Conservation (phyloP, 345 rosid genomes). For the Passiflora organensis region DNA sequence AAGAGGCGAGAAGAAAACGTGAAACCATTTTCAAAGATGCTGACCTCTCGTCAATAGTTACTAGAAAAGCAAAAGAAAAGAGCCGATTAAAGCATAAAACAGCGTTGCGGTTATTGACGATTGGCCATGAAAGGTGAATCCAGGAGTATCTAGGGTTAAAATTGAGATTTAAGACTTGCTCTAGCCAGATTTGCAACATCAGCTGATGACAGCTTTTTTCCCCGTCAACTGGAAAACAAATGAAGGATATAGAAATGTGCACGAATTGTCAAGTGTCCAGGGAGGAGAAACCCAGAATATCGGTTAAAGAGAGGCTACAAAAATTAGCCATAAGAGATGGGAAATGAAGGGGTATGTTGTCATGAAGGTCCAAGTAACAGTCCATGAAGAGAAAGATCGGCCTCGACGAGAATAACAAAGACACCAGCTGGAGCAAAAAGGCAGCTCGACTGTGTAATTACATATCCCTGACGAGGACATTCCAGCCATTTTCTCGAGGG, state of each 20-base stretch:
- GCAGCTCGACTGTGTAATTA: too few species aligned
- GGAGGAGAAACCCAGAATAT: not conserved
- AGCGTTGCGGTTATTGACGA: too few species aligned
- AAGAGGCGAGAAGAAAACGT: constrained; percentile 43
- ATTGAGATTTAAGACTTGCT: constrained; percentile 10
- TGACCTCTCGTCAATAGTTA: constrained; percentile 11
- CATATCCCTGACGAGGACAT: constrained; percentile 2
- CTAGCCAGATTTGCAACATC: too few species aligned
- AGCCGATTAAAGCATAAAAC: too few species aligned
- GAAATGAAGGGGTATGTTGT: constrained; percentile 8
- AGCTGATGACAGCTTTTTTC: constrained; percentile 4
- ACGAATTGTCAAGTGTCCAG: not conserved
- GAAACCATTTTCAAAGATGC: constrained; percentile 19
- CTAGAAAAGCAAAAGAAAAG: too few species aligned
- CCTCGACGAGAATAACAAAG: not conserved
- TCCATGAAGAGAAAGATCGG: not conserved
- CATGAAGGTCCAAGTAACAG: not conserved
- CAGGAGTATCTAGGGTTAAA: not conserved
- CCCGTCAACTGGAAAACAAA: not conserved
- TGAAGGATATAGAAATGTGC: not conserved
- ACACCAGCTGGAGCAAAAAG: too few species aligned
- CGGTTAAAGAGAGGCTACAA: too few species aligned
- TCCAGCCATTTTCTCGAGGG: not conserved
- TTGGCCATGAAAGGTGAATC: too few species aligned
- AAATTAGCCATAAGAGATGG: not conserved